Evolutionary conservation across 169 alveolate genomes (phyloP), one percentile per base, ranked within the genome.

Genomic region (Eimeria necatrix): DNA sequence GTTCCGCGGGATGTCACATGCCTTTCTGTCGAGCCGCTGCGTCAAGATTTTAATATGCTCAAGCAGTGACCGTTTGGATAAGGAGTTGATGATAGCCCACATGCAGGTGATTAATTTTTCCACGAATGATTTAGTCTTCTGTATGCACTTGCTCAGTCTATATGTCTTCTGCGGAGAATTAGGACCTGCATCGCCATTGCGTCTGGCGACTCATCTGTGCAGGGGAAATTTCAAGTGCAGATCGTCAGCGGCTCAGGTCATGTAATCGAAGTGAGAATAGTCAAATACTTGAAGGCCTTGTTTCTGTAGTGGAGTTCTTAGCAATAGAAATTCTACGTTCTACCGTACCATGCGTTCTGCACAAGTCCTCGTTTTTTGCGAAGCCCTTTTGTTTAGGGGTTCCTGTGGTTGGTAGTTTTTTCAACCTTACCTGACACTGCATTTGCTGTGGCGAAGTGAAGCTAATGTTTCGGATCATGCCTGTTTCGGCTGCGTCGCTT

Each of bases 11-110:
- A 95, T 98, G 91, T 97, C 98, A 10, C 93, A 97, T 24, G 95
- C 97, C 16, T 98, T 98, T 95, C 95, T 98, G 46, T 53, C 95
- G 56, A 94, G 97, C 24, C 94, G 97, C 70, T 94, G 96, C 49
- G 98, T 98, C 4, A 97, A 98, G 71, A 87, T 96, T 64, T 94
- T 98, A 64, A 96, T 98, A 70, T 71, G 97, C 41, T 98, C 99
- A 20, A 98, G 98, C 78, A 96, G 95, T 59, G 99, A 98, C 93
- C 97, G 99, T 96, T 96, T 98, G 97, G 99, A 98, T 95, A 96
- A 97, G 91, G 98, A 97, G 90, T 93, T 98, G 86, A 98, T 98
- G 76, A 97, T 98, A 6, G 99, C 99, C 20, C 97, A 98, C 94
- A 98, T 98, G 98, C 97, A 85, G 93, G 93, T 85, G 52, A 41